Evolutionary conservation across 176 grass and related monocot genomes (phyloP).

Genomic region (Hyparrhenia diplandra): DNA sequence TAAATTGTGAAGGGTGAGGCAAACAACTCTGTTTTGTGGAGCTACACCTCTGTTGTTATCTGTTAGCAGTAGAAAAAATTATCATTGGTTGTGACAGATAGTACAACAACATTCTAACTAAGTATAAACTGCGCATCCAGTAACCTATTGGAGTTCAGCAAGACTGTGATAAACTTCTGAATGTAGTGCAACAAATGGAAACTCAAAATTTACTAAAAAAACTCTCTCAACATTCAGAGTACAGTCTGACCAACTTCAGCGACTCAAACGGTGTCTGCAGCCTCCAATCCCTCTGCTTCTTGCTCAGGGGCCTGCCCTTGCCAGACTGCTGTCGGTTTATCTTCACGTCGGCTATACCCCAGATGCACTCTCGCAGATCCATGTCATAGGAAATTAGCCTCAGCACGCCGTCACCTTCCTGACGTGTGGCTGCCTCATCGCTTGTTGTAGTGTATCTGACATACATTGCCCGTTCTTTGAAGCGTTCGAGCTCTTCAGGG

Average conservation of each 20-base stretch:
- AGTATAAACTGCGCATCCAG: background rate
- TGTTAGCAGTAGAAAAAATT: background rate
- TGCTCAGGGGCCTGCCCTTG: slow-evolving; percentile 85
- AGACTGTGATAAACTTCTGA: background rate
- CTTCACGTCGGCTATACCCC: slow-evolving; percentile 95
- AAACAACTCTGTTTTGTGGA: background rate
- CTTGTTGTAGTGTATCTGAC: slow-evolving; percentile 53
- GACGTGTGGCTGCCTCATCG: slow-evolving; percentile 8
- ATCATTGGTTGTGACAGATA: background rate
- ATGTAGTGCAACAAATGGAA: background rate
- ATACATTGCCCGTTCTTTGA: slow-evolving; percentile 83
- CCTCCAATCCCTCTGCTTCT: slow-evolving; percentile 90
- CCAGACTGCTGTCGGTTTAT: slow-evolving; percentile 70
- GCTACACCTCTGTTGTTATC: background rate
- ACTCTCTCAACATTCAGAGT: slow-evolving; percentile 68
- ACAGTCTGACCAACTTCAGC: slow-evolving; percentile 61
- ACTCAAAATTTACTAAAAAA: background rate
- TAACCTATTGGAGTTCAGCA: background rate
- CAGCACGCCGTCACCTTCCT: slow-evolving; percentile 69
- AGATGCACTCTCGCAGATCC: slow-evolving; percentile 69
- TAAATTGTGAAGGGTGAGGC: background rate
- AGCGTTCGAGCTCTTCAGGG: slow-evolving; percentile 86
- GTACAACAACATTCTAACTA: slow-evolving; percentile 1
- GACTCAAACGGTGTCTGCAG: slow-evolving; percentile 62
- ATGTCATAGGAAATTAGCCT: slow-evolving; percentile 75